Evolutionary conservation across 1,284 basidiomycete species (phyloP).

Genomic region (Heterobasidion occidentale): DNA sequence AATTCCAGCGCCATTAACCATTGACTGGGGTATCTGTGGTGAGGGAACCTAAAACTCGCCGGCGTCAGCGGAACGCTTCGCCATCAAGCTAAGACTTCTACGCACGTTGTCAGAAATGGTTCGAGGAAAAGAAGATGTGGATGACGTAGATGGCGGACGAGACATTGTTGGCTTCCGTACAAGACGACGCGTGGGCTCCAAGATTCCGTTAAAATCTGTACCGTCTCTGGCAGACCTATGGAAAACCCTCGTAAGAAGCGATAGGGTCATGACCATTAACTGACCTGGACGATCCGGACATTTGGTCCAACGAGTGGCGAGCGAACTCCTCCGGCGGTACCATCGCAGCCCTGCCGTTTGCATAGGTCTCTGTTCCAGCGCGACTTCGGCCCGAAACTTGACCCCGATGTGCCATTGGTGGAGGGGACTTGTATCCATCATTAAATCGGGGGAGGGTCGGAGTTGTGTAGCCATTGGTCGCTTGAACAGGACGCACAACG

Average conservation of each 20-base stretch:
- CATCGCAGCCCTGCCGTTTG: conserved; percentile 9
- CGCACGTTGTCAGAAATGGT: conserved; percentile 37
- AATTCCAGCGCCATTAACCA: conserved; percentile 26
- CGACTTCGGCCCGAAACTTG: conserved; percentile 13
- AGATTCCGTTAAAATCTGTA: background rate
- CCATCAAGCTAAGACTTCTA: conserved; percentile 1
- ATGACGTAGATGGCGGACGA: conserved; percentile 28
- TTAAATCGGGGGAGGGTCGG: background rate
- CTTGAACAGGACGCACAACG: background rate
- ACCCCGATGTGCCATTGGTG: conserved; percentile 2
- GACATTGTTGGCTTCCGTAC: conserved; percentile 27
- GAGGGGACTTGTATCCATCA: background rate
- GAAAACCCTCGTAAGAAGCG: background rate
- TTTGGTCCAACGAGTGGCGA: conserved; percentile 13
- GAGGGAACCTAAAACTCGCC: conserved; percentile 15
- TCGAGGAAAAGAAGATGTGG: conserved; percentile 30
- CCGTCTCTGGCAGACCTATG: background rate
- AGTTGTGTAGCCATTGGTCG: background rate
- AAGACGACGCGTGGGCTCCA: conserved; percentile 24
- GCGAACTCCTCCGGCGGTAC: conserved; percentile 4
- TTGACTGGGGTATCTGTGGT: conserved; percentile 24
- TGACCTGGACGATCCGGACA: conserved; percentile 16
- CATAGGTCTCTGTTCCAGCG: conserved; percentile 17
- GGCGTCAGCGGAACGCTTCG: background rate
- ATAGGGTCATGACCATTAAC: background rate